Conservation (phyloP, 2,329 filamentous ascomycete species). For the Colletotrichum plurivorum region DNA sequence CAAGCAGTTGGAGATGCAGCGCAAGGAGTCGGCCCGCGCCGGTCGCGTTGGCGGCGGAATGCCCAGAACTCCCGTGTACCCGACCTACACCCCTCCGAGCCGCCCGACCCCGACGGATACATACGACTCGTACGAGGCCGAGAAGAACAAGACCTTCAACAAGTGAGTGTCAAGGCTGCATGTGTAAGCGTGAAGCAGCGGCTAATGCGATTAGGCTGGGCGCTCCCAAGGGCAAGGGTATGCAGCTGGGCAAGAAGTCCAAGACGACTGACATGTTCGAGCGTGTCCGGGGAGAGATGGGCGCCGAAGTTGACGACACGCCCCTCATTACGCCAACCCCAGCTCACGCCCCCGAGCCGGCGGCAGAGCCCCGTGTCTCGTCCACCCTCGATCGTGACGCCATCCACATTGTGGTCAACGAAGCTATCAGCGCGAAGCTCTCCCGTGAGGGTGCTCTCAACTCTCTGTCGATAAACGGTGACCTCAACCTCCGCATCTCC, state of each 20-base stretch:
- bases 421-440: slow-evolving; percentile 91
- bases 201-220: slow-evolving; percentile 28
- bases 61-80: slow-evolving; percentile 85
- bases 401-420: slow-evolving; percentile 89
- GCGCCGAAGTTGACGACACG: slow-evolving; percentile 84
- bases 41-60: slow-evolving; percentile 70
- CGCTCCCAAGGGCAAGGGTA: slow-evolving; percentile 92
- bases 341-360: slow-evolving; percentile 65
- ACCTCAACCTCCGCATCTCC: slow-evolving; percentile 90
- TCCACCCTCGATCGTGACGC: slow-evolving; percentile 84
- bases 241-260: slow-evolving; percentile 99
- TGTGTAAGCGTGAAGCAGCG: no score
- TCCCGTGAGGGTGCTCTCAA: slow-evolving; percentile 90
- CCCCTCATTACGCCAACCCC: slow-evolving; percentile 77
- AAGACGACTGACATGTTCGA: slow-evolving; percentile 99
- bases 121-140: slow-evolving; percentile 95
- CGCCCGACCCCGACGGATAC: slow-evolving; percentile 82
- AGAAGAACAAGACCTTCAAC: slow-evolving; percentile 92
- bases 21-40: slow-evolving; percentile 91
- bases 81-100: slow-evolving; percentile 86
- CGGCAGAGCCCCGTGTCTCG: slow-evolving; percentile 70
- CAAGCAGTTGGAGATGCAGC: slow-evolving; percentile 98
- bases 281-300: slow-evolving; percentile 91
- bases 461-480: slow-evolving; percentile 90
- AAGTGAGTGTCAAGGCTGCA: slow-evolving; percentile 69